Conservation (phyloP, 495 filamentous ascomycete genomes). For the Annulohypoxylon moriforme region DNA sequence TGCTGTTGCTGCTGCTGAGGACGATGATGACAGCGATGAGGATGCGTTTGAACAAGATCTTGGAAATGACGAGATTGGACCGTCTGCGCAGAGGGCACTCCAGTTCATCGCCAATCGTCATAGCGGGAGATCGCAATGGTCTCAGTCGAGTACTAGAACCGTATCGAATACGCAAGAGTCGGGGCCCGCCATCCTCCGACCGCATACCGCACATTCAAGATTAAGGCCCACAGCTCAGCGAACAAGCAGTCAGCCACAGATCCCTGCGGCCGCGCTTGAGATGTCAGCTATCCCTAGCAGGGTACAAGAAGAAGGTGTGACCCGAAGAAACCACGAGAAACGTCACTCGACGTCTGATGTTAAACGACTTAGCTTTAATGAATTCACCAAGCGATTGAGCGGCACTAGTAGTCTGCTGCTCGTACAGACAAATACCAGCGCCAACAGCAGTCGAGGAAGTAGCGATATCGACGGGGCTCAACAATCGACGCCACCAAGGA, state of each 20-base stretch:
- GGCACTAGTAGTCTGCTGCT: conserved; percentile 64
- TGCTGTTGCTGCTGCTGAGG: conserved; percentile 45
- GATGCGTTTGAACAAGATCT: conserved; percentile 50
- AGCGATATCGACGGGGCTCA: conserved; percentile 51
- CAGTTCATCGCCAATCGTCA: conserved; percentile 61
- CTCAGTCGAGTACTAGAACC: conserved; percentile 18
- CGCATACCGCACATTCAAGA: conserved; percentile 59
- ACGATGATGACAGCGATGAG: conserved; percentile 57
- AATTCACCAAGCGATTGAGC: conserved; percentile 65
- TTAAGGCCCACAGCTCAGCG: conserved; percentile 54
- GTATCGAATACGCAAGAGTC: conserved; percentile 28
- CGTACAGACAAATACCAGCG: conserved; percentile 63
- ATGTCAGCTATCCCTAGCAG: conserved; percentile 33
- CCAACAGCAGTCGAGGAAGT: conserved; percentile 60
- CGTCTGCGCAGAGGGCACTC: conserved; percentile 58
- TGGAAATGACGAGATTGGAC: conserved; percentile 51
- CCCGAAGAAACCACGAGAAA: conserved; percentile 51
- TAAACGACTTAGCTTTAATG: conserved; percentile 64
- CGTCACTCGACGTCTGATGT: conserved; percentile 58
- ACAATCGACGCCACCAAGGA: conserved; percentile 44
- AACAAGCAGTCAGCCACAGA: conserved; percentile 58
- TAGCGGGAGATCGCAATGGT: conserved; percentile 28
- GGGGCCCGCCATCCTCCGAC: conserved; percentile 47
- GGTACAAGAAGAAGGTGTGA: conserved; percentile 24
- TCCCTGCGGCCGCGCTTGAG: conserved; percentile 44